A percentile compares a stretch with the other conserved stretches of the same genome.
Evolutionary conservation across 2,329 filamentous ascomycete genomes (phyloP).

Genomic region (Chaetomiaceae sp.): DNA sequence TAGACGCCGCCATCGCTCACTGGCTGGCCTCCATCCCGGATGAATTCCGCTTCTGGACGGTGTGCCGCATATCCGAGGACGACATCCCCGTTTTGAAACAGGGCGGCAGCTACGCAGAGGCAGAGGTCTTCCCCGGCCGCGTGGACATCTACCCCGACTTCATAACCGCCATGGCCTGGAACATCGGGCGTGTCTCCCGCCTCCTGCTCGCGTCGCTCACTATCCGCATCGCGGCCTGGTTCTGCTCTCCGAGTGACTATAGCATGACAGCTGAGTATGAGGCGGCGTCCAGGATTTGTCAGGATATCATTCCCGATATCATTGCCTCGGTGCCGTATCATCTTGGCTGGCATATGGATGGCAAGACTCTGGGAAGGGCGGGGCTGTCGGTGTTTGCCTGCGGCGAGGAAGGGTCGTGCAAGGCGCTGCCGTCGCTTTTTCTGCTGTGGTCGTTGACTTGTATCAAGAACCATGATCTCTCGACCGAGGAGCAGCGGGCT

Average conservation of each 20-base stretch:
- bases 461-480: constrained; percentile 52
- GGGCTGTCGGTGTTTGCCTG: constrained; percentile 47
- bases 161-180: constrained; percentile 54
- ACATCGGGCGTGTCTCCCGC: constrained; percentile 50
- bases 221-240: constrained; percentile 57
- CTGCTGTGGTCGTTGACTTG: constrained; percentile 56
- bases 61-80: constrained; percentile 49
- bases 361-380: constrained; percentile 36
- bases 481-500: constrained; percentile 52
- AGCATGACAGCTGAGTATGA: constrained; percentile 58
- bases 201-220: constrained; percentile 52
- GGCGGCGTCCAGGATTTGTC: constrained; percentile 47
- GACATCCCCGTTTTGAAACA: constrained; percentile 31
- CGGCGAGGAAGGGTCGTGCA: constrained; percentile 46
- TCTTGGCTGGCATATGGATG: constrained; percentile 53
- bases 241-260: constrained; percentile 56
- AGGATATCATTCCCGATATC: constrained; percentile 53
- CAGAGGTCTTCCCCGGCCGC: constrained; percentile 56
- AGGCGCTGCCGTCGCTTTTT: constrained; percentile 55
- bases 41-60: constrained; percentile 45
- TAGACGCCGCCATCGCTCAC: constrained; percentile 49
- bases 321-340: constrained; percentile 58
- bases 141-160: constrained; percentile 57
- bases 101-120: constrained; percentile 45
- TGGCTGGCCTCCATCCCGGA: constrained; percentile 50